Base-by-base conservation (phyloP, 768 basidiomycete species). In the Nidularia pulvinata region DNA sequence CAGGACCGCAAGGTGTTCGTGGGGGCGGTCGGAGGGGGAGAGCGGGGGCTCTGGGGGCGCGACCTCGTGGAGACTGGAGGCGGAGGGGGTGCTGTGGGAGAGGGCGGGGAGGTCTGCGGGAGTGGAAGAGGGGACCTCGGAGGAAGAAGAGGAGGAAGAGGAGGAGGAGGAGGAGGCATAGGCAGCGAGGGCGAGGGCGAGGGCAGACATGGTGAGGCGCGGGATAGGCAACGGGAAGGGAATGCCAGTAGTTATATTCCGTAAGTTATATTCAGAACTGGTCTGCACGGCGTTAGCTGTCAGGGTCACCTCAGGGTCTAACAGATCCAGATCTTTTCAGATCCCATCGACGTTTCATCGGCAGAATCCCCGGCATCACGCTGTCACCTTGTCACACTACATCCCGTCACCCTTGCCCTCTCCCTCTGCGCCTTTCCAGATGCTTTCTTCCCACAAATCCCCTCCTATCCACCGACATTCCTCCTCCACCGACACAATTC, bases 1-100 rank as follows among this genome's bases (percentile, higher is more conserved):
- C 10, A 91, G 75, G 32, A 92, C 87, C 19, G 91, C 91, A 30
- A 93, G 80, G 60, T 92, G 89, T 67, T 91, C 86, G 67, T 91
- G 89, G 51, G 68, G 67, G 34, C 76, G 76, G 51, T 65, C 65
- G 51, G 43, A 30, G 13, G 49, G 7, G 36, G 7, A 39, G 36
- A 50, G 6, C n/a, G 14, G 49, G 19, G 16, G 49, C 7, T 33
- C 32, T 57, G 56, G 0, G 70, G 70, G 46, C 44, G 55, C 53
- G 33, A 61, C 58, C 53, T 63, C 63, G 62, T 61, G 57, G 39
- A 68, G 60, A 54, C 66, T 60, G 52, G 63, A 73, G 22, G 72
- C 65, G 46, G 65, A 55, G 46, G 54, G 37, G 43, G 61, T 63
- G 53, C 56, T 57, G 49, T 65, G 65, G 7, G 61, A 57, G 55